phyloP scores from a whole-genome alignment of 2,329 filamentous ascomycete species.

The Fusarium floridanum region DNA sequence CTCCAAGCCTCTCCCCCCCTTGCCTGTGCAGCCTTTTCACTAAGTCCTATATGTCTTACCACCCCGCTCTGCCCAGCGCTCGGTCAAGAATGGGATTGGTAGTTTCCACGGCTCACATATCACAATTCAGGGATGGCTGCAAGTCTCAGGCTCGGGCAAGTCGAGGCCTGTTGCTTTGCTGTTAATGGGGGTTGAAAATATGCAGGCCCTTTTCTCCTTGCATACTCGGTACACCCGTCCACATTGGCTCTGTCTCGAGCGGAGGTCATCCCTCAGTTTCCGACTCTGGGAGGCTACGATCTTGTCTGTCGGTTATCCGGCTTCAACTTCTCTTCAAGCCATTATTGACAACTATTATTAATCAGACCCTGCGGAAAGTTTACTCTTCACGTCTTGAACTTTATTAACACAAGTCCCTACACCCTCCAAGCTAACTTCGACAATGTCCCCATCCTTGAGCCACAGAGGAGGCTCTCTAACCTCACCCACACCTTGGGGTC shows the following conservation, averaged over 20 bases:
- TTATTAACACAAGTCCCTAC: not conserved
- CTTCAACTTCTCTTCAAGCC: too few species aligned
- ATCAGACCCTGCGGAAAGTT: too few species aligned
- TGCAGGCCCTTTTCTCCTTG: not conserved
- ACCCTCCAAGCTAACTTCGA: not conserved
- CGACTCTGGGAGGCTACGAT: too few species aligned
- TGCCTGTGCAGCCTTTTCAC: too few species aligned
- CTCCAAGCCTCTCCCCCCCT: too few species aligned
- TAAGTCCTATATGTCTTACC: too few species aligned
- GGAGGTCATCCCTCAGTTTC: too few species aligned
- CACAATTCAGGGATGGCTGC: not conserved
- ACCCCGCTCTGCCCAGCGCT: not conserved
- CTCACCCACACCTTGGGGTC: not conserved
- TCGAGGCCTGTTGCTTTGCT: not conserved
- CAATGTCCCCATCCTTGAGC: not conserved
- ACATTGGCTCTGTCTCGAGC: too few species aligned
- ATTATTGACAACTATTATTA: too few species aligned
- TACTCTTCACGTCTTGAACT: not conserved
- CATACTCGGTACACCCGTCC: too few species aligned
- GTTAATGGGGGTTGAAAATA: not conserved
- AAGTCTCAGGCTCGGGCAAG: not conserved
- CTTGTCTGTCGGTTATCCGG: too few species aligned
- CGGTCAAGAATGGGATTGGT: not conserved
- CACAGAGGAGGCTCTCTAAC: not conserved
- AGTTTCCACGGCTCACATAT: not conserved